phyloP scores from a whole-genome alignment of 768 basidiomycete genomes.

The Lentinula aciculospora region DNA sequence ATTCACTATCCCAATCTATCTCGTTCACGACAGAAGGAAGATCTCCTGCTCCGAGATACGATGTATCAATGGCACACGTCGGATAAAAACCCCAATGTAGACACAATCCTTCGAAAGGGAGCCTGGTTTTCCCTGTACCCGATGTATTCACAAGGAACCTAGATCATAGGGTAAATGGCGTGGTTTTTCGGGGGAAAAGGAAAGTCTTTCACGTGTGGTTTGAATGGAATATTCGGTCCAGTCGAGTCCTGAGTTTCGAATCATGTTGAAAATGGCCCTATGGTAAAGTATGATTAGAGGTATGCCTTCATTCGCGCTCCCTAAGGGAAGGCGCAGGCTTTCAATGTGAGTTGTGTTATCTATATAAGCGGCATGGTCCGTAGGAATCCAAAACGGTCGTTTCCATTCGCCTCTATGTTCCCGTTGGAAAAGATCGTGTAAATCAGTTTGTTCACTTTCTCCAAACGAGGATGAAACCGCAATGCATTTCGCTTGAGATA shows the following conservation, averaged over 20 bases:
- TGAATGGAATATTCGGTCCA: neutral
- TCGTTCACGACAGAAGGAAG: neutral
- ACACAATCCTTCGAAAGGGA: slow-evolving; percentile 1
- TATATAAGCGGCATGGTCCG: neutral
- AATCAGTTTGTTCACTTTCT: neutral
- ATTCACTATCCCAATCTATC: neutral
- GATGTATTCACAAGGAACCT: slow-evolving; percentile 4
- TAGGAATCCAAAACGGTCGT: neutral
- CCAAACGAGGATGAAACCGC: neutral
- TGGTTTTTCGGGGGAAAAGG: no score
- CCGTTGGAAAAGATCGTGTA: neutral
- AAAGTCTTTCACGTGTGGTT: neutral
- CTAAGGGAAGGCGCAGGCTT: neutral
- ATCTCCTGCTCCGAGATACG: neutral
- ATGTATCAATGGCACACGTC: neutral
- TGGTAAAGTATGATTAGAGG: neutral
- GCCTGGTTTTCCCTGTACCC: slow-evolving; percentile 1
- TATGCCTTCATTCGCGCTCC: neutral
- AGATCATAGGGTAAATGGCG: neutral
- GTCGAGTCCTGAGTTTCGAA: neutral
- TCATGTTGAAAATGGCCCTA: neutral
- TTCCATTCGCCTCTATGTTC: neutral
- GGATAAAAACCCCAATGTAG: slow-evolving; percentile 3
- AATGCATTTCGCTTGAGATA: neutral
- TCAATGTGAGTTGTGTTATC: neutral